Evolutionary conservation across 441 rosid species (phyloP).

Genomic region (Pelargonium myrrhifolium): DNA sequence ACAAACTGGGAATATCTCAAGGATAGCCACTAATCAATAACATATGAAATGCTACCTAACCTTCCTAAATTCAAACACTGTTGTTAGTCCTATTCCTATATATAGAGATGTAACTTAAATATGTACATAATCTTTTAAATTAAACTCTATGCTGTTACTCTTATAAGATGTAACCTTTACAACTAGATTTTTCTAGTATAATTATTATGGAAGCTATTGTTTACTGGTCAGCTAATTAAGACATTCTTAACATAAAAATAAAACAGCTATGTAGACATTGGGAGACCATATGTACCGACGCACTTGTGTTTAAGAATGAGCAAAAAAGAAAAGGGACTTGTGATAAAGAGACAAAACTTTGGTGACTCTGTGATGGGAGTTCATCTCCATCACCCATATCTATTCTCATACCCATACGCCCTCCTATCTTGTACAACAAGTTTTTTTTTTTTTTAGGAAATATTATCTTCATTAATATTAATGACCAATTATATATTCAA

Average conservation of each 20-base stretch:
- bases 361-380: background rate
- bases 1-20: slow-evolving; percentile 1
- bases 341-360: background rate
- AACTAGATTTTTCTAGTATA: background rate
- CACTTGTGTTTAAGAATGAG: background rate
- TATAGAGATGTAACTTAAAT: background rate
- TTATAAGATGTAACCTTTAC: too few species aligned
- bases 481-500: too few species aligned
- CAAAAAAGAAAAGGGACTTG: background rate
- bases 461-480: too few species aligned
- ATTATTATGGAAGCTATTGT: background rate
- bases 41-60: too few species aligned
- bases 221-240: too few species aligned
- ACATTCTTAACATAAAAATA: too few species aligned
- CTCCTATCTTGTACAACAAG: too few species aligned
- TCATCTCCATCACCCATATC: background rate
- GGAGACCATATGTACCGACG: background rate
- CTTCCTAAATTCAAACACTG: background rate
- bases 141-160: background rate
- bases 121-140: background rate
- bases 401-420: too few species aligned
- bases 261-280: background rate
- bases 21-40: too few species aligned
- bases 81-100: background rate
- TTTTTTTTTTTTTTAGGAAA: too few species aligned